phyloP scores from a whole-genome alignment of 2,329 filamentous ascomycete genomes.

The Fusarium chaquense region DNA sequence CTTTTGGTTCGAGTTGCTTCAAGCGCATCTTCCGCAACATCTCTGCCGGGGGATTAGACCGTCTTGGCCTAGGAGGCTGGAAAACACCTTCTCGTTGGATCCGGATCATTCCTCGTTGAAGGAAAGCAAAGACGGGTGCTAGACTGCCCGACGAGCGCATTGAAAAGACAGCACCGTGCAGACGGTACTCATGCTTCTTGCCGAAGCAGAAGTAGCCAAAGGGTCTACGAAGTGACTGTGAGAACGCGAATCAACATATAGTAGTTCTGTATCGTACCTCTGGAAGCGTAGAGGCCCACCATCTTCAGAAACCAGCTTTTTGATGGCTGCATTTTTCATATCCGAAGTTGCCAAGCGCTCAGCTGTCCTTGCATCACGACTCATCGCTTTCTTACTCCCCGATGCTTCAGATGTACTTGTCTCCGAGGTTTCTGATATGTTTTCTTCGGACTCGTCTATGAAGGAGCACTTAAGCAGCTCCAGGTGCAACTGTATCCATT shows the following conservation, averaged over 20 bases:
- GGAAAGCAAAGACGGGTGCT: constrained; percentile 39
- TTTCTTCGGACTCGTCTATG: neutral
- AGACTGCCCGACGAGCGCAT: constrained; percentile 12
- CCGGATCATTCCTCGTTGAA: constrained; percentile 41
- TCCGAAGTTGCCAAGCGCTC: constrained; percentile 39
- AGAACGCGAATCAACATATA: rapidly evolving
- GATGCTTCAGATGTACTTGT: neutral
- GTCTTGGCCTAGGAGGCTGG: constrained; percentile 29
- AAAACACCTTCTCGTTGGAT: constrained; percentile 36
- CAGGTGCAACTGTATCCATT: constrained; percentile 41
- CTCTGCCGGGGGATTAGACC: constrained; percentile 35
- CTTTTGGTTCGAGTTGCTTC: constrained; percentile 36
- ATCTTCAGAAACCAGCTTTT: constrained; percentile 34
- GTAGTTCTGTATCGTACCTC: constrained; percentile 15
- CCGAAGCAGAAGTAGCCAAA: constrained; percentile 45
- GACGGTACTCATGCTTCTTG: constrained; percentile 35
- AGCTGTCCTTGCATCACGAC: constrained; percentile 31
- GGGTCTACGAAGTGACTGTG: constrained; percentile 16
- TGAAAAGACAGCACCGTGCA: constrained; percentile 41
- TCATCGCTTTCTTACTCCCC: constrained; percentile 11
- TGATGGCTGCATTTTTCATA: constrained; percentile 41
- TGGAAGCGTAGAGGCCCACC: constrained; percentile 38
- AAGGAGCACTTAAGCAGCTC: constrained; percentile 37
- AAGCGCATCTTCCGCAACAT: constrained; percentile 29
- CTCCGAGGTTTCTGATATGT: neutral